These are phyloP conservation scores for Vanilla planifolia DNA, from an alignment of 106 monocot species.

Conservation along the genomic window DNA sequence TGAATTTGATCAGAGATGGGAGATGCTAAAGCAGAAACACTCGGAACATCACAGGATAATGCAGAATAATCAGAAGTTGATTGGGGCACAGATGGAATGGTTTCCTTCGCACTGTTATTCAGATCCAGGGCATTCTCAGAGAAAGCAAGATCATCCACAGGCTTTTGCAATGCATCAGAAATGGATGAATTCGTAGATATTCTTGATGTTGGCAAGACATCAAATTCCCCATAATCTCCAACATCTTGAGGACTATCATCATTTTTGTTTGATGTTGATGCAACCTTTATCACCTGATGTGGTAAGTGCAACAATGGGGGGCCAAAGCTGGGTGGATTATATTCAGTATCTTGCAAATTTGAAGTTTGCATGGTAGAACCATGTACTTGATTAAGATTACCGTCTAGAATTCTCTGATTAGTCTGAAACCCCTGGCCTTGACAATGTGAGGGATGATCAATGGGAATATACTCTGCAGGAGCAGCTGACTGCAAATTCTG, in stretches of 20 bases:
- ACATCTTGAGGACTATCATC: slow-evolving; percentile 2
- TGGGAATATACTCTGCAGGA: slow-evolving; percentile 22
- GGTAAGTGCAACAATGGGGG: slow-evolving; percentile 23
- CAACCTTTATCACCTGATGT: slow-evolving; percentile 36
- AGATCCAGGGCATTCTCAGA: not conserved
- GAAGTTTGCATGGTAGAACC: slow-evolving; percentile 16
- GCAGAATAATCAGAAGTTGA: not conserved
- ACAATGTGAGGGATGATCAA: slow-evolving; percentile 19
- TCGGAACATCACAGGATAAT: not conserved
- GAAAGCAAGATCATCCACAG: slow-evolving; percentile 1
- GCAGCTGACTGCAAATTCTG: slow-evolving; percentile 17
- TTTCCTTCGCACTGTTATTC: not conserved
- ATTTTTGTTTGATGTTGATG: slow-evolving; percentile 15
- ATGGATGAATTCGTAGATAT: not conserved
- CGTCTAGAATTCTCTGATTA: slow-evolving; percentile 22
- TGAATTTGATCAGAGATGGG: slow-evolving; percentile 23
- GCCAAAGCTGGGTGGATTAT: slow-evolving; percentile 9
- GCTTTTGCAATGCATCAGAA: slow-evolving; percentile 1
- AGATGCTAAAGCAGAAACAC: slow-evolving; percentile 11
- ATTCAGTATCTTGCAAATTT: slow-evolving; percentile 14
- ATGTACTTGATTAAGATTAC: slow-evolving; percentile 15
- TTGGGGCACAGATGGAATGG: not conserved
- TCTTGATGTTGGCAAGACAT: not conserved
- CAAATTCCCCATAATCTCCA: not conserved
- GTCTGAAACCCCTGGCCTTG: slow-evolving; percentile 30